phyloP scores from a whole-genome alignment of 169 alveolate genomes.

The Plasmodium fragile region DNA sequence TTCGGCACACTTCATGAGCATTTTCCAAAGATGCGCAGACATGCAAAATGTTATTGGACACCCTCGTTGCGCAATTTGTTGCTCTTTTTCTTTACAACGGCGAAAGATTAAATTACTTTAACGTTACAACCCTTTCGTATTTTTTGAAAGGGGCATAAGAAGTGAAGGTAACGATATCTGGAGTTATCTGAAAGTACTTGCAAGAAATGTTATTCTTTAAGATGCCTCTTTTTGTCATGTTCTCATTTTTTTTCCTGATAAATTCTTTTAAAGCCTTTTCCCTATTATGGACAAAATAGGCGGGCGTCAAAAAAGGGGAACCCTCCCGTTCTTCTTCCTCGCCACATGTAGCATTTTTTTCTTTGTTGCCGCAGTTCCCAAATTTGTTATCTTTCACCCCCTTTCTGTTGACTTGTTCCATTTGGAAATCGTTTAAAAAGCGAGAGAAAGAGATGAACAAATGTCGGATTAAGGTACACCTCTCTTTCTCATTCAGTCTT shows the following conservation, averaged over 20 bases:
- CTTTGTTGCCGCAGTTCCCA: background rate
- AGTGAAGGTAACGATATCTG: constrained; percentile 56
- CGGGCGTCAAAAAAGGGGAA: constrained; percentile 26
- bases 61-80: background rate
- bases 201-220: constrained; percentile 12
- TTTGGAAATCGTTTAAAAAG: constrained; percentile 13
- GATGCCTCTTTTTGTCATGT: constrained; percentile 16
- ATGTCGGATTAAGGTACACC: background rate
- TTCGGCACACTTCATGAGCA: background rate
- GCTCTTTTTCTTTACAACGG: background rate
- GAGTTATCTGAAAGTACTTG: constrained; percentile 32
- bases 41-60: background rate
- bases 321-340: background rate
- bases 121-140: constrained; percentile 42
- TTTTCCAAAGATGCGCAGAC: background rate
- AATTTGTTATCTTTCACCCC: background rate
- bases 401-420: constrained; percentile 13
- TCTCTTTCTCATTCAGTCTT: background rate
- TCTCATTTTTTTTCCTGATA: constrained; percentile 38
- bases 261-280: constrained; percentile 49
- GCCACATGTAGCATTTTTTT: background rate
- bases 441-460: background rate
- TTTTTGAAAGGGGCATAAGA: constrained; percentile 57
- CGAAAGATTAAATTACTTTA: constrained; percentile 37
- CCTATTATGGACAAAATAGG: constrained; percentile 32